phyloP scores from a whole-genome alignment of 306 rosid genomes.

The Prosopis cineraria region DNA sequence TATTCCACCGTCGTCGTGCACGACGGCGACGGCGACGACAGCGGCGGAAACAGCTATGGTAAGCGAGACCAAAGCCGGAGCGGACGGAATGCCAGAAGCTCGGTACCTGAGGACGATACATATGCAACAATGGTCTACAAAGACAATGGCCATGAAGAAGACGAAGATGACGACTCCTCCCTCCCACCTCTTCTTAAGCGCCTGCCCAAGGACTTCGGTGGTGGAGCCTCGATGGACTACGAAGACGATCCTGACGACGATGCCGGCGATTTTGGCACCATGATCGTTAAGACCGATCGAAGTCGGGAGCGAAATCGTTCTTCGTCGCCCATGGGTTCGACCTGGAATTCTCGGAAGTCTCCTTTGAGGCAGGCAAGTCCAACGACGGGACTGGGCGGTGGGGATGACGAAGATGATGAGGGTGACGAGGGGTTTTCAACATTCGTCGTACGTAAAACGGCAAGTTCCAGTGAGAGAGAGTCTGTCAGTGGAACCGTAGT shows the following conservation, averaged over 20 bases:
- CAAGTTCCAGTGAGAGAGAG: slow-evolving; percentile 59
- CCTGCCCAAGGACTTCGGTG: slow-evolving; percentile 96
- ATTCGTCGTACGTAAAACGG: slow-evolving; percentile 64
- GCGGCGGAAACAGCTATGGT: not conserved
- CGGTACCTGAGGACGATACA: slow-evolving; percentile 49
- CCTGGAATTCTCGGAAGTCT: slow-evolving; percentile 48
- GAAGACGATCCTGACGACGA: slow-evolving; percentile 61
- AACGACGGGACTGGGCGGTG: slow-evolving; percentile 33
- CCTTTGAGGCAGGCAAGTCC: slow-evolving; percentile 38
- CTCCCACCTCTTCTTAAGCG: slow-evolving; percentile 95
- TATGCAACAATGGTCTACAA: slow-evolving; percentile 82
- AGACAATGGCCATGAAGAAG: slow-evolving; percentile 57
- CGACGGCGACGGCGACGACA: slow-evolving; percentile 45
- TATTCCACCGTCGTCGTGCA: slow-evolving; percentile 82
- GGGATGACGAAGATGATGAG: slow-evolving; percentile 37
- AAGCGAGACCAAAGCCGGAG: slow-evolving; percentile 26
- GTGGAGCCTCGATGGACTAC: slow-evolving; percentile 81
- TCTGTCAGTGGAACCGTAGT: slow-evolving; percentile 67
- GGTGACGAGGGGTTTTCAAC: slow-evolving; percentile 67
- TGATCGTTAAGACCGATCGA: slow-evolving; percentile 68
- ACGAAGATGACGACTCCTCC: slow-evolving; percentile 67
- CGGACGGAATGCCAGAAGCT: slow-evolving; percentile 33
- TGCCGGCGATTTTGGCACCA: slow-evolving; percentile 71
- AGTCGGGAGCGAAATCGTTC: slow-evolving; percentile 47
- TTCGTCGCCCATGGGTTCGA: slow-evolving; percentile 38